Conservation (phyloP, 495 filamentous ascomycete species). For the Penicillium arizonense region DNA sequence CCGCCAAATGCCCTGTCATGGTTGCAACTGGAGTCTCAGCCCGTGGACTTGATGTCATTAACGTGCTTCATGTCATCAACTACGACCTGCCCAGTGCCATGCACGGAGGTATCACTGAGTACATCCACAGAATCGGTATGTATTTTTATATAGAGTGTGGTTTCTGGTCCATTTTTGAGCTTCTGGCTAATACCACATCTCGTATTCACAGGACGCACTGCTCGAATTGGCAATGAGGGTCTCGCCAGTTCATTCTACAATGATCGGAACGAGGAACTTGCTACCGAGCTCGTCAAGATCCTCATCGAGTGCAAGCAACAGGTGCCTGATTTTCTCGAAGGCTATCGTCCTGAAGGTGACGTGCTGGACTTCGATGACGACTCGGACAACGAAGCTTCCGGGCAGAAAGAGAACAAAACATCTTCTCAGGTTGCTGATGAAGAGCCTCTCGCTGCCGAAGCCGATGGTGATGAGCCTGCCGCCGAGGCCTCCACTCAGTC, state of each 20-base stretch:
- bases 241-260: constrained; percentile 89
- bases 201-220: constrained; percentile 69
- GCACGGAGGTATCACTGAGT: constrained; percentile 89
- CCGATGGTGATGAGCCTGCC: background rate
- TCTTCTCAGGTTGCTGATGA: constrained; percentile 8
- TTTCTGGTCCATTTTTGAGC: background rate
- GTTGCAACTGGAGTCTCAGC: constrained; percentile 82
- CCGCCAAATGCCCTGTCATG: constrained; percentile 70
- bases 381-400: constrained; percentile 50
- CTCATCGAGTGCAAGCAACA: constrained; percentile 74
- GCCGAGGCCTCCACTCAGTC: no score
- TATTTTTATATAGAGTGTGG: constrained; percentile 3
- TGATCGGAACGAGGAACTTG: constrained; percentile 66
- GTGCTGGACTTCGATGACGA: constrained; percentile 60
- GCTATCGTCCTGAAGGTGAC: constrained; percentile 52
- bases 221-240: constrained; percentile 85
- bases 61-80: constrained; percentile 90
- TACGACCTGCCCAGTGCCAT: constrained; percentile 71
- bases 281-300: constrained; percentile 67
- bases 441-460: constrained; percentile 1
- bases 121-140: constrained; percentile 89
- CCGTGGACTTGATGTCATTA: constrained; percentile 86
- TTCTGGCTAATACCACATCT: background rate
- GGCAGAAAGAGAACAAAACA: constrained; percentile 13
- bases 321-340: constrained; percentile 78